A percentile compares a stretch with the other conserved stretches of the same genome.
Evolutionary conservation across 2,329 filamentous ascomycete genomes (phyloP).

Genomic region (Neonectria faginata): DNA sequence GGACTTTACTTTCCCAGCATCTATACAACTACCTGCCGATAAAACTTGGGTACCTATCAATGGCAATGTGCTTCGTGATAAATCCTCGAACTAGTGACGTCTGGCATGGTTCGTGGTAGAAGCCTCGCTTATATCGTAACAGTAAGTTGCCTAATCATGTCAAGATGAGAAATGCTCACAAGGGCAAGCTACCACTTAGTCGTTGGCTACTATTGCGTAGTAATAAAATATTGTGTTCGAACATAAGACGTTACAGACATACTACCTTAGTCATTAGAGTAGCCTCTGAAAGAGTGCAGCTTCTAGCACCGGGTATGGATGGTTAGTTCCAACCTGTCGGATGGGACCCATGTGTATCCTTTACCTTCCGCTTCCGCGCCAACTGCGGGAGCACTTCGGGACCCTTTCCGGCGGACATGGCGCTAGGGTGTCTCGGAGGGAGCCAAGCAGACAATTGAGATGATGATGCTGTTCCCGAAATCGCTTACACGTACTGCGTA

Average conservation of each 20-base stretch:
- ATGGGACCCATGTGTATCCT: constrained; percentile 24
- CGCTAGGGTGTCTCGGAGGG: not conserved
- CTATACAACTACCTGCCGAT: not conserved
- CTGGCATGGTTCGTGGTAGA: too few relatives aligned
- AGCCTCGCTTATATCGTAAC: not conserved
- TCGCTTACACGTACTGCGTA: not conserved
- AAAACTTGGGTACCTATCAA: not conserved
- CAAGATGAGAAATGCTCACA: too few relatives aligned
- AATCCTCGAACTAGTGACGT: too few relatives aligned
- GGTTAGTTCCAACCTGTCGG: constrained; percentile 10
- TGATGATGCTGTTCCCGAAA: not conserved
- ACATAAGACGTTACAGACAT: not conserved
- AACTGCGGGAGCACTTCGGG: constrained; percentile 16
- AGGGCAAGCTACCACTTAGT: not conserved
- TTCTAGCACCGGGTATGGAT: constrained; percentile 15
- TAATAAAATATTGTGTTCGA: not conserved
- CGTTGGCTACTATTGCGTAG: not conserved
- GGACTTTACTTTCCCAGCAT: not conserved
- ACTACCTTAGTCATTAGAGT: not conserved
- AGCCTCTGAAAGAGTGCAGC: not conserved
- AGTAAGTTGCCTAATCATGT: not conserved
- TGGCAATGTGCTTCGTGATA: too few relatives aligned
- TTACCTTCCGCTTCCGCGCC: constrained; percentile 21
- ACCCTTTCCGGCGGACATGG: not conserved
- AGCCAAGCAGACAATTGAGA: not conserved